Evolutionary conservation across 2,329 filamentous ascomycete species (phyloP), one percentile per base, ranked within the genome.

Genomic region (Stromatinia cepivora): DNA sequence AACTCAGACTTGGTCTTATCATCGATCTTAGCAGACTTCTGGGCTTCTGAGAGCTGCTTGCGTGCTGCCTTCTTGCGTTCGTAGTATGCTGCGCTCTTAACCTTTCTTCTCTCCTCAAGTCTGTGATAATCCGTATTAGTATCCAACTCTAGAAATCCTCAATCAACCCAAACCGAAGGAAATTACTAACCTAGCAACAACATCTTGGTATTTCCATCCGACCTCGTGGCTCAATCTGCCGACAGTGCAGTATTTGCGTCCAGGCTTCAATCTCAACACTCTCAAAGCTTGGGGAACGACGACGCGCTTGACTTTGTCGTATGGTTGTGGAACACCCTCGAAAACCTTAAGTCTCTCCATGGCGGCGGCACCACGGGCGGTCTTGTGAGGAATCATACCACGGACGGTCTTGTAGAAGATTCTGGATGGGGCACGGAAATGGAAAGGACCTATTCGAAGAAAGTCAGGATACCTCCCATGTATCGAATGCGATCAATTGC

Each of bases 341-440:
- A 98, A 99, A 83, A 97, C 93, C 93, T 99, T 99, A 78, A 99
- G 92, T 85, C 95, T 92, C 89, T 98, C 94, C 82, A 99, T 85
- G 79, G 95, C 95, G 80, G 94, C 94, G 79, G 93, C 91, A 85
- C 95, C 95, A 82, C 95, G 94, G 83, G 95, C 90, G 78, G 95
- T 99, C 92, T 99, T 99, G 93, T 99, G 95, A 81, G 95, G 95
- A 78, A 99, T 96, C 95, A 99, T 99, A 84, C 95, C 95, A 84
- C 95, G 94, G 86, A 99, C 93, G 82, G 95, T 93, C 92, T 97
- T 97, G 92, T 97, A 99, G 91, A 99, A 97, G 88, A 99, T 97
- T 85, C 96, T 92, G 80, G 94, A 97, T 75, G 95, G 95, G 79
- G 94, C 93, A 83, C 95, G 95, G 93, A 97, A 98, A 87, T 99